Evolutionary conservation across 805 yeast genomes (phyloP).

Genomic region (Metschnikowia kunwiensis): DNA sequence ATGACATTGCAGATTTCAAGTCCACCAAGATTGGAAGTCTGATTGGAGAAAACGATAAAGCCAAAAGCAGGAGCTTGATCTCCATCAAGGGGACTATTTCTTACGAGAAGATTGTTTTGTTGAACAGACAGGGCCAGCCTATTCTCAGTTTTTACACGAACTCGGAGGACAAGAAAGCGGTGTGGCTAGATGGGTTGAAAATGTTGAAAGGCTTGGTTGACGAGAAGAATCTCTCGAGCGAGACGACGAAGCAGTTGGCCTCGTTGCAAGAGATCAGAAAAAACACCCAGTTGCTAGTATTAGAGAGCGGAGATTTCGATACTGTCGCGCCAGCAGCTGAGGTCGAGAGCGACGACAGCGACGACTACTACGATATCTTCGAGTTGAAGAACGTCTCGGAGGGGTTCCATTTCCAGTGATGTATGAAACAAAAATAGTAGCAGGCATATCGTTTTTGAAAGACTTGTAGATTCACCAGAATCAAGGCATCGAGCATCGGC

Average conservation of each 20-base stretch:
- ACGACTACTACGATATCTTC: constrained; percentile 27
- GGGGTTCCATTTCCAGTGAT: constrained; percentile 20
- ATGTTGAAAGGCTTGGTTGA: constrained; percentile 37
- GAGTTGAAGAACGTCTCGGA: constrained; percentile 25
- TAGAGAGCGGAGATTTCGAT: constrained; percentile 26
- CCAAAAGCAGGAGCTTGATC: constrained; percentile 44
- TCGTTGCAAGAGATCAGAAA: constrained; percentile 36
- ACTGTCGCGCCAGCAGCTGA: constrained; percentile 18
- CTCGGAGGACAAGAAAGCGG: constrained; percentile 60
- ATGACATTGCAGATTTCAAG: constrained; percentile 49
- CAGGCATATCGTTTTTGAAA: no score
- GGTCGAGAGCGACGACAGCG: constrained; percentile 22
- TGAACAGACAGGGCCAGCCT: constrained; percentile 40
- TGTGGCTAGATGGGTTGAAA: constrained; percentile 78
- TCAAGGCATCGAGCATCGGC: no score
- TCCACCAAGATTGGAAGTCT: constrained; percentile 47
- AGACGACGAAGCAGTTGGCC: constrained; percentile 36
- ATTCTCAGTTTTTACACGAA: constrained; percentile 65
- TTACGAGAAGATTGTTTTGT: constrained; percentile 54
- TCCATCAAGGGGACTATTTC: constrained; percentile 55
- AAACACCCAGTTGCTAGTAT: constrained; percentile 38
- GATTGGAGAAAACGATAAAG: constrained; percentile 40
- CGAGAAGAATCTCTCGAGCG: constrained; percentile 33
- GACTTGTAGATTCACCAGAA: no score
- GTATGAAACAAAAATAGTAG: no score